Evolutionary conservation across 495 filamentous ascomycete species (phyloP), one percentile per base, ranked within the genome.

Genomic region (Polyplosphaeria fusca): DNA sequence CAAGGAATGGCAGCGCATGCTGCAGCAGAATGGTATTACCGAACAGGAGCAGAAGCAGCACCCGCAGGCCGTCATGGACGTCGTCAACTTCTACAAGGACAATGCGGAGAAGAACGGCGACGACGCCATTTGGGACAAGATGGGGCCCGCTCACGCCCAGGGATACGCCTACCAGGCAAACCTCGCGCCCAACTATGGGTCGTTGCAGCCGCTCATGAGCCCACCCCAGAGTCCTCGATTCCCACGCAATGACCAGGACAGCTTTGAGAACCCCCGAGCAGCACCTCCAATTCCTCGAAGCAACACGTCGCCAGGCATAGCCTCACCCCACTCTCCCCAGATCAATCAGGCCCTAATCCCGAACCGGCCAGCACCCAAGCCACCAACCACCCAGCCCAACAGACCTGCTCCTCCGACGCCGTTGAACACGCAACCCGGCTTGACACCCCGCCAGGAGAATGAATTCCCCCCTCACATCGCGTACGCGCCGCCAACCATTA

Each of bases 31-130:
- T 72, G 93, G 93, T 52, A 97, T 98, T 64, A 88, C 92, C 3
- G 89, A 95, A 74, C 90, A 89, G 72, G 93, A 96, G 66, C 91
- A 94, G 72, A 86, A 95, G 70, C 85, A 94, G 71, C 89, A 98
- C 66, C 93, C 93, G 0, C 89, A 97, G 68, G 87, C 90, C 44
- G 87, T 96, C 67, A 84, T 91, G 60, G 87, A 98, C 68, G 91
- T 98, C 67, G 89, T 98, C 72, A 86, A 84, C 41, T 97, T 96
- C 70, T 97, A 94, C 73, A 92, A 95, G 66, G 91, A 95, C 70
- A 95, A 88, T 60, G 84, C 86, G 12, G 89, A 89, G 43, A 85
- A 83, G 46, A 82, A 82, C 57, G 79, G 74, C 48, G 87, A 94
- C 55, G 92, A 97, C 68, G 86, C 87, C 61, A 85, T 92, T 24